Percentiles rank a stretch among this genome's conserved stretches.
phyloP scores from a whole-genome alignment of 179 eudicot genomes.

The Camellia oleifera region DNA sequence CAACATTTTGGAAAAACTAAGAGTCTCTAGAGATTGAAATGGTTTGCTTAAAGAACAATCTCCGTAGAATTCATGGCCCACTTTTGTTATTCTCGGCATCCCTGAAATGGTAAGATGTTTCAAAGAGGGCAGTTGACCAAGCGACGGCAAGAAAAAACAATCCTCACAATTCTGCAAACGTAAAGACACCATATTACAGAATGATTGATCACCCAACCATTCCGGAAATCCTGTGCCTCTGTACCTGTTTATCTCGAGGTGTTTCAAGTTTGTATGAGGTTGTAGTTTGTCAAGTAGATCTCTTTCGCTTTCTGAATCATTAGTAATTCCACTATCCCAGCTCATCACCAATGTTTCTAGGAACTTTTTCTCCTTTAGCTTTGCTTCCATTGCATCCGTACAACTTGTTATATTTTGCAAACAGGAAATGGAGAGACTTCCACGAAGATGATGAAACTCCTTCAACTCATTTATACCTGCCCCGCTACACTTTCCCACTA shows the following conservation, averaged over 20 bases:
- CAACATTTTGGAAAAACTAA: not conserved
- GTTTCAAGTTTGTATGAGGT: slow-evolving; percentile 11
- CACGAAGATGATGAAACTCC: not conserved
- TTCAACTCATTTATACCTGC: not conserved
- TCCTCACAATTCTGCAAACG: not conserved
- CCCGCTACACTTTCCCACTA: not conserved
- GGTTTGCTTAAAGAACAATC: slow-evolving; percentile 1
- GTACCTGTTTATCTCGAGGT: not conserved
- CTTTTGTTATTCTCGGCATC: not conserved
- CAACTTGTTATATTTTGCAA: not conserved
- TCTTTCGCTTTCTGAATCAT: not conserved
- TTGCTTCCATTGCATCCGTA: slow-evolving; percentile 8
- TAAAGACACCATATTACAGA: slow-evolving; percentile 5
- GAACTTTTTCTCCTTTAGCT: not conserved
- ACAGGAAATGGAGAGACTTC: not conserved
- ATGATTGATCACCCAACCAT: slow-evolving; percentile 14
- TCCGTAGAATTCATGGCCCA: slow-evolving; percentile 1
- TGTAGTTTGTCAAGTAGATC: not conserved
- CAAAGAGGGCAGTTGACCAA: slow-evolving; percentile 15
- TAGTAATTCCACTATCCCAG: not conserved
- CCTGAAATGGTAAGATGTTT: not conserved
- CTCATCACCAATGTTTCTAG: slow-evolving; percentile 1
- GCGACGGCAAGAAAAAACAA: slow-evolving; percentile 7
- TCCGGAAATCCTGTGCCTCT: slow-evolving; percentile 8
- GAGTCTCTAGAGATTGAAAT: not conserved